phyloP scores from a whole-genome alignment of 371 early-diverging fungal species.

The Lichtheimia ramosa region DNA sequence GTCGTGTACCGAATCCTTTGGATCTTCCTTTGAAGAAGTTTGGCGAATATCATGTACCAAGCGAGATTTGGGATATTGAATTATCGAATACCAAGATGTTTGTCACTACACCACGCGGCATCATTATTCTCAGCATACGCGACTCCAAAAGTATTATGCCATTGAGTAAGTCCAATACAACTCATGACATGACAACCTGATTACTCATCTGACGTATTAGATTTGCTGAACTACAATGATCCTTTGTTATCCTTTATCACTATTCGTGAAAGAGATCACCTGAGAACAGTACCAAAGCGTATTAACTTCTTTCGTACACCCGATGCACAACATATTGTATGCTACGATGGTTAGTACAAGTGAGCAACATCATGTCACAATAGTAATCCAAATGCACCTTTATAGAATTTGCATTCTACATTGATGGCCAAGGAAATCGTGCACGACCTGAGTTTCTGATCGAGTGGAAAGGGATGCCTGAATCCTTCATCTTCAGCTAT shows the following conservation, averaged over 20 bases:
- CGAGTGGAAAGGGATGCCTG: slow-evolving; percentile 31
- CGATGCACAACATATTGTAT: slow-evolving; percentile 31
- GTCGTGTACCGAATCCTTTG: slow-evolving; percentile 5
- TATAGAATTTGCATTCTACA: slow-evolving; percentile 28
- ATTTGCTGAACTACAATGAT: slow-evolving; percentile 34
- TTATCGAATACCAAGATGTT: slow-evolving; percentile 29
- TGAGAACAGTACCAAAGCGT: slow-evolving; percentile 20
- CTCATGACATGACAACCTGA: neutral
- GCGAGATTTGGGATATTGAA: slow-evolving; percentile 46
- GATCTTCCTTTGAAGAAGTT: slow-evolving; percentile 9
- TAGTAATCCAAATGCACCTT: neutral
- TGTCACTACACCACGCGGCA: slow-evolving; percentile 32
- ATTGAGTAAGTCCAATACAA: slow-evolving; percentile 16
- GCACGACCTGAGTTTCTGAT: slow-evolving; percentile 18
- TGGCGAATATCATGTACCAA: slow-evolving; percentile 23
- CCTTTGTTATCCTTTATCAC: slow-evolving; percentile 32
- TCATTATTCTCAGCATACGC: slow-evolving; percentile 37
- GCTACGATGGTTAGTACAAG: slow-evolving; percentile 35
- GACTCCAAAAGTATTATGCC: slow-evolving; percentile 3
- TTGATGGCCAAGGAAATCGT: slow-evolving; percentile 29
- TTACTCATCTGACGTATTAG: slow-evolving; percentile 19
- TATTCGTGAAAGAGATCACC: slow-evolving; percentile 21
- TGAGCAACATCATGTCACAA: neutral
- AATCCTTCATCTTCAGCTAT: slow-evolving; percentile 22
- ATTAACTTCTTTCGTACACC: slow-evolving; percentile 34